Evolutionary conservation across 2,329 filamentous ascomycete genomes (phyloP).

Genomic region (Juglanconis sp.): DNA sequence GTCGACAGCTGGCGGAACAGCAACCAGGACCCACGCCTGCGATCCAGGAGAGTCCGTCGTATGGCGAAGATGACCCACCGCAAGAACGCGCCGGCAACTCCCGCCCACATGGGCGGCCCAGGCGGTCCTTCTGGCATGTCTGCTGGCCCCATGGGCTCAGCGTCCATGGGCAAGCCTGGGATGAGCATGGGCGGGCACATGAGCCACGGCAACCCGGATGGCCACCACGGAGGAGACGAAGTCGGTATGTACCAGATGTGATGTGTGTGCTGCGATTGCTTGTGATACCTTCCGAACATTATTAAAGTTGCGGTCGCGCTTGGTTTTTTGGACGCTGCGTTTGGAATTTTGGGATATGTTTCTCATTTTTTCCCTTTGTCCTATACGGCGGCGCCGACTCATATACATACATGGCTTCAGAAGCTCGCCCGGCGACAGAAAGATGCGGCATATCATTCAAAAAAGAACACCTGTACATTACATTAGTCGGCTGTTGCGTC

Average conservation of each 20-base stretch:
- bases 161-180: conserved; percentile 62
- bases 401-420: conserved; percentile 20
- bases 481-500: conserved; percentile 35
- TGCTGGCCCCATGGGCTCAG: conserved; percentile 48
- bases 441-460: conserved; percentile 38
- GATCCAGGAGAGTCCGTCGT: conserved; percentile 85
- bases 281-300: conserved; percentile 26
- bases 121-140: conserved; percentile 64
- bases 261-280: conserved; percentile 42
- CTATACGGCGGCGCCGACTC: conserved; percentile 19
- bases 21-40: conserved; percentile 89
- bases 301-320: conserved; percentile 30
- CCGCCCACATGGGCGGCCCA: conserved; percentile 52
- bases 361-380: conserved; percentile 33
- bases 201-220: conserved; percentile 72
- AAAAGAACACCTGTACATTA: conserved; percentile 49
- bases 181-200: conserved; percentile 64
- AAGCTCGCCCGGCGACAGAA: conserved; percentile 35
- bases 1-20: conserved; percentile 99
- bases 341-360: conserved; percentile 21
- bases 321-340: conserved; percentile 27
- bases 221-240: conserved; percentile 70
- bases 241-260: conserved; percentile 98
- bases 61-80: conserved; percentile 95
- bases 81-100: conserved; percentile 63